Evolutionary conservation across 2,329 filamentous ascomycete species (phyloP).

Genomic region (Reticulascus tulasneorum): DNA sequence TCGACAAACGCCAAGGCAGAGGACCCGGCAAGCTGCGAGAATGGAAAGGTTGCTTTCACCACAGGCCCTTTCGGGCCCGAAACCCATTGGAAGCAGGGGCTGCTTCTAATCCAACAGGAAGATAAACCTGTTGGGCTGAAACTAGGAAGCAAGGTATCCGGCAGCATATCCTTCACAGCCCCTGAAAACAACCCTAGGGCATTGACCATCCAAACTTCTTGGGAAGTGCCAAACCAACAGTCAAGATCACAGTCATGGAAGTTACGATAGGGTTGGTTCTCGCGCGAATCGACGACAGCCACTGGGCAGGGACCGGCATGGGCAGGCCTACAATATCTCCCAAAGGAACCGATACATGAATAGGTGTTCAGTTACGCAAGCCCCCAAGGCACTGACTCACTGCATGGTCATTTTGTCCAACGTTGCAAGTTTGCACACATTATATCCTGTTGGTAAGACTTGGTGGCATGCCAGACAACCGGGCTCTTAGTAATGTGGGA

Average conservation of each 20-base stretch:
- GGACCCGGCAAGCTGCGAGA: conserved; percentile 53
- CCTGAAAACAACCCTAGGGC: conserved; percentile 66
- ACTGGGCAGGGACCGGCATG: too few relatives aligned
- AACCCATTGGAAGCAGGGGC: conserved; percentile 88
- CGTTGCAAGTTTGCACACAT: conserved; percentile 39
- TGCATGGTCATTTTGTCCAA: too few relatives aligned
- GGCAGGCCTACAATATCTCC: too few relatives aligned
- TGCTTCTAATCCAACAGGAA: conserved; percentile 65
- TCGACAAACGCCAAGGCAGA: conserved; percentile 50
- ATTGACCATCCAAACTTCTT: conserved; percentile 60
- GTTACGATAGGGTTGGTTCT: too few relatives aligned
- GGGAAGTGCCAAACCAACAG: conserved; percentile 44
- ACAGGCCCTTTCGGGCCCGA: conserved; percentile 73
- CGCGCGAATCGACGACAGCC: too few relatives aligned
- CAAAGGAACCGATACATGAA: too few relatives aligned
- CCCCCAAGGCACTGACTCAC: too few relatives aligned
- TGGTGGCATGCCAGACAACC: neutral
- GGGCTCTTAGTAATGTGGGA: conserved; percentile 57
- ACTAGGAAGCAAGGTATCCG: conserved; percentile 56
- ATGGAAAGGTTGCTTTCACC: conserved; percentile 75
- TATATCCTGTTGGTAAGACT: neutral
- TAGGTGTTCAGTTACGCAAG: too few relatives aligned
- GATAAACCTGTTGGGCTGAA: conserved; percentile 42
- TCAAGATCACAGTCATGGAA: conserved; percentile 47
- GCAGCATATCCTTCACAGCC: conserved; percentile 67